Evolutionary conservation across 1,139 yeast species (phyloP), one percentile per base, ranked within the genome.

Genomic region (Arxiozyma slooffiae): DNA sequence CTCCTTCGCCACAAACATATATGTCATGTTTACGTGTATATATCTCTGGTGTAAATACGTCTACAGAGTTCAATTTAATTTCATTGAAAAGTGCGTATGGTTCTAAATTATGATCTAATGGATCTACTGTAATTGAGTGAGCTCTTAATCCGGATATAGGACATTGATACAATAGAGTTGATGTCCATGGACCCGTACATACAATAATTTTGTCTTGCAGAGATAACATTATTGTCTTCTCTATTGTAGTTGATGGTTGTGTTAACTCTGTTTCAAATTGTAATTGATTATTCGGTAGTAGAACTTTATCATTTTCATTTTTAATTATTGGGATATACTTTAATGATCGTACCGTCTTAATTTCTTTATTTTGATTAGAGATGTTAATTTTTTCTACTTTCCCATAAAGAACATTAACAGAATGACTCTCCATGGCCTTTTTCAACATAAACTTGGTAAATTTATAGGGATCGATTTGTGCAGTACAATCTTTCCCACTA

Each of bases 1-100:
- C 97, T 44, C 97, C 96, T 68, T 92, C 98, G 47, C 98, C 98
- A 70, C 98, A 92, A 1, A 92, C 94, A 62, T 90, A 92, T 37
- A 92, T 95, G 67, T 92, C 98, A 68, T 92, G 97, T 62, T 82
- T 83, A 63, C 98, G 79, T 9, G 98, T 96, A 67, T 92, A 92
- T 53, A 92, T 82, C 67, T 92, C 98, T 1, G 98, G 98, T 1
- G 92, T 81, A 41, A 84, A 84, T 67, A 83, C 85, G 48, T 80
- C 76, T 50, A 75, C 75, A 23, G 80, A 75, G 21, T 79, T 80
- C 20, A 86, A 73, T 62, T 82, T 83, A 60, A 90, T 75, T 67
- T 92, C 97, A 9, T 97, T 88, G 71, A 92, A 94, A 44, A 92
- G 82, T 3, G 97, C 98, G 67, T 83, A 89, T 2, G 98, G 96